A percentile compares a stretch with the other conserved stretches of the same genome.
Conservation (phyloP, 306 rosid species). For the Hylodesmum podocarpum region DNA sequence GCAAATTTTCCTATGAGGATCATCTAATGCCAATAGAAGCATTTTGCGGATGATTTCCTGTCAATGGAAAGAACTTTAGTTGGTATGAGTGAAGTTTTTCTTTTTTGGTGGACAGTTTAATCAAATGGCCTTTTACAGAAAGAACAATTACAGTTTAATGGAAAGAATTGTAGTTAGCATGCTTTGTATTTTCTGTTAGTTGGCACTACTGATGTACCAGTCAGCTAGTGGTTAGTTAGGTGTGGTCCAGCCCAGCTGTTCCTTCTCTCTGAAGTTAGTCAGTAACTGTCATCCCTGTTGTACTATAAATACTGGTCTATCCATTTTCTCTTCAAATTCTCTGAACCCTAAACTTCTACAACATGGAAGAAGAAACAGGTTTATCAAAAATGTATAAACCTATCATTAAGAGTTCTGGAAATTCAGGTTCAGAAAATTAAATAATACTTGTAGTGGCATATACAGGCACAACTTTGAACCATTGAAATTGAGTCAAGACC, state of each 20-base stretch:
- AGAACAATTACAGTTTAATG: not conserved
- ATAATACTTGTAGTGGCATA: not conserved
- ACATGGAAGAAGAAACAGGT: conserved; percentile 11
- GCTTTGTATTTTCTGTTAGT: too few species aligned
- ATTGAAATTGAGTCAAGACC: not conserved
- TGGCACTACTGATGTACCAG: too few species aligned
- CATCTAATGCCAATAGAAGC: conserved; percentile 79
- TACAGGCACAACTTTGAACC: not conserved
- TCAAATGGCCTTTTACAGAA: not conserved
- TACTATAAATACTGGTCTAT: too few species aligned
- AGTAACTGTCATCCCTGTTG: too few species aligned
- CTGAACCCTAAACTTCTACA: too few species aligned
- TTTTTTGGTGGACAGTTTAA: not conserved
- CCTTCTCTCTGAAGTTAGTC: too few species aligned
- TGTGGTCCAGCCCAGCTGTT: too few species aligned
- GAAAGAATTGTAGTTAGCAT: too few species aligned
- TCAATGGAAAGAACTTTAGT: conserved; percentile 30
- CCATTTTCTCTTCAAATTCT: too few species aligned
- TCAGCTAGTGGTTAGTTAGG: too few species aligned
- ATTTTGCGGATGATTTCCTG: conserved; percentile 70
- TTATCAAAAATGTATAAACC: conserved; percentile 12
- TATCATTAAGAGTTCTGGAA: not conserved
- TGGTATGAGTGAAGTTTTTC: conserved; percentile 6
- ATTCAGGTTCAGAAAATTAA: not conserved
- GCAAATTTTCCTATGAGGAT: conserved; percentile 84